These are phyloP conservation scores for Alternaria sp. DNA, from an alignment of 2,329 filamentous ascomycete genomes.

Conservation along the genomic window DNA sequence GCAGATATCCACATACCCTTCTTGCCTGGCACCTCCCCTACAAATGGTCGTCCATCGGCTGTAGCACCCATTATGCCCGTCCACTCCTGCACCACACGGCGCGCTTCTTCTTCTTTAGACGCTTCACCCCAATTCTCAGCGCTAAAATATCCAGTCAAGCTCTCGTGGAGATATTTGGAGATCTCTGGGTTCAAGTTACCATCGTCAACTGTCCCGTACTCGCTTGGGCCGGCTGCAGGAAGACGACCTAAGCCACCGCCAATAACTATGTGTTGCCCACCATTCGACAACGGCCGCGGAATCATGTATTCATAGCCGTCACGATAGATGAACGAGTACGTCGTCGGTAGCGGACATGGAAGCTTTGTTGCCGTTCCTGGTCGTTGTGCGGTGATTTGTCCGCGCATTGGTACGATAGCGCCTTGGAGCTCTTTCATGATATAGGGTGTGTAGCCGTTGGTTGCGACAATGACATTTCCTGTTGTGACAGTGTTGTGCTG, in stretches of 20 bases:
- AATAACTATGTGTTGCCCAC: conserved; percentile 66
- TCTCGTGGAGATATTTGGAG: conserved; percentile 57
- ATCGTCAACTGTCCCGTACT: conserved; percentile 68
- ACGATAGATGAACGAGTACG: conserved; percentile 70
- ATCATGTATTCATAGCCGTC: conserved; percentile 75
- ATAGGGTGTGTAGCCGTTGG: conserved; percentile 49
- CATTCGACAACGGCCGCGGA: conserved; percentile 54
- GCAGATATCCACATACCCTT: conserved; percentile 64
- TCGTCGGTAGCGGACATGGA: conserved; percentile 56
- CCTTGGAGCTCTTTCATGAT: conserved; percentile 48
- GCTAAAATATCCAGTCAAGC: conserved; percentile 63
- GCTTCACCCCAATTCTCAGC: conserved; percentile 48
- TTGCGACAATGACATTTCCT: conserved; percentile 39
- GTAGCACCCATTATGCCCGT: conserved; percentile 64
- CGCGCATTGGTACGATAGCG: conserved; percentile 52
- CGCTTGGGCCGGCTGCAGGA: conserved; percentile 54
- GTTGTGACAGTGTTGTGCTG: conserved; percentile 28
- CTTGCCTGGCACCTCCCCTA: conserved; percentile 54
- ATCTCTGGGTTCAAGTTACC: conserved; percentile 61
- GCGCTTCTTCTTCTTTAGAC: conserved; percentile 18
- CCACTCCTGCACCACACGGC: conserved; percentile 54
- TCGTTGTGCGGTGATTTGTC: conserved; percentile 52
- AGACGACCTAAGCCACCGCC: conserved; percentile 65
- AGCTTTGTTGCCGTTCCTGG: conserved; percentile 48
- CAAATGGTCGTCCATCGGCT: conserved; percentile 60